Evolutionary conservation across 441 rosid species (phyloP).

Genomic region (Geranium incanum): DNA sequence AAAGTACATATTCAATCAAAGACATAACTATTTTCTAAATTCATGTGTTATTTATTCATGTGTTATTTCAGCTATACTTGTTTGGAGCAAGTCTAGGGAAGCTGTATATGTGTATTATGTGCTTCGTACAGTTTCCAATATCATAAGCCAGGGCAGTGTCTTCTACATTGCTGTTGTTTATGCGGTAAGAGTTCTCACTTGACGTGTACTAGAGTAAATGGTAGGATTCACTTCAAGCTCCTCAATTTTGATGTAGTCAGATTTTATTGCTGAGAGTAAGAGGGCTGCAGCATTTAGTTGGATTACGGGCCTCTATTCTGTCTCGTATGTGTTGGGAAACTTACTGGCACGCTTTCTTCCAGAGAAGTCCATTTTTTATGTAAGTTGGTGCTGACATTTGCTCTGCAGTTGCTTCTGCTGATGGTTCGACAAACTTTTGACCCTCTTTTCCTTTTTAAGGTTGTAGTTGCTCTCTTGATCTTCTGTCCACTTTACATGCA

Average conservation of each 20-base stretch:
- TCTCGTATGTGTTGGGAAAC: conserved; percentile 46
- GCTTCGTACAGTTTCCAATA: conserved; percentile 45
- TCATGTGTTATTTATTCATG: background rate
- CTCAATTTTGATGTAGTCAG: conserved; percentile 34
- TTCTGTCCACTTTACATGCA: conserved; percentile 40
- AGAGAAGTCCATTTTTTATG: conserved; percentile 37
- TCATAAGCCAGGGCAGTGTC: conserved; percentile 56
- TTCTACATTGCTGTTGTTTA: conserved; percentile 54
- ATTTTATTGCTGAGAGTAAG: conserved; percentile 31
- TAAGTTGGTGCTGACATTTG: conserved; percentile 19
- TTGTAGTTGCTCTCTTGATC: conserved; percentile 37
- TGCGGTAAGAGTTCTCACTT: conserved; percentile 33
- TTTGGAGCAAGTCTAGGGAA: conserved; percentile 32
- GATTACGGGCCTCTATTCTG: conserved; percentile 49
- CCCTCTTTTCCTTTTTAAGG: conserved; percentile 26
- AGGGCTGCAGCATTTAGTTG: conserved; percentile 50
- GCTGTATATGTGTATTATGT: conserved; percentile 47
- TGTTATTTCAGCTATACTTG: conserved; percentile 40
- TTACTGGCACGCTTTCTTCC: conserved; percentile 47
- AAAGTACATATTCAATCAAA: conserved; percentile 3
- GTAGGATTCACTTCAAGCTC: conserved; percentile 5
- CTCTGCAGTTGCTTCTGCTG: background rate
- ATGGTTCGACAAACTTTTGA: background rate
- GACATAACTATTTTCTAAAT: background rate
- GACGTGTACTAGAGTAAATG: background rate